Evolutionary conservation across 2,329 filamentous ascomycete genomes (phyloP).

Genomic region (Bipolaris gigantea): DNA sequence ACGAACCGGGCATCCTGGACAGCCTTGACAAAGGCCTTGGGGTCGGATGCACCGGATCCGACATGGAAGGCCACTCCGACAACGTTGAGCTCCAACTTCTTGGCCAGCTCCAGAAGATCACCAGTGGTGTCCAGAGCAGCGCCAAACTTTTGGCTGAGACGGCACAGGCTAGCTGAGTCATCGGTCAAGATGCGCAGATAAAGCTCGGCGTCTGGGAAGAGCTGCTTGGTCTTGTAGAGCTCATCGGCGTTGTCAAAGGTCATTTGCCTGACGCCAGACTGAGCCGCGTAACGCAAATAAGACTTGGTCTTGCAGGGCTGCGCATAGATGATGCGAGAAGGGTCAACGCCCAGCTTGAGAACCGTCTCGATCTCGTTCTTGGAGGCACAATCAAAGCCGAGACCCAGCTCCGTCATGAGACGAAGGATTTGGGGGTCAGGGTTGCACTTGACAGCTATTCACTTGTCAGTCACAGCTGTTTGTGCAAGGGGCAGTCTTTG

Average conservation of each 20-base stretch:
- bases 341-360: conserved; percentile 77
- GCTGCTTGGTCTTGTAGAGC: conserved; percentile 94
- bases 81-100: conserved; percentile 81
- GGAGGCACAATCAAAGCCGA: conserved; percentile 97
- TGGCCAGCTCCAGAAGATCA: conserved; percentile 76
- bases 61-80: conserved; percentile 98
- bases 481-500: neutral
- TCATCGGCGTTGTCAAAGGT: conserved; percentile 99
- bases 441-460: conserved; percentile 94
- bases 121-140: conserved; percentile 82
- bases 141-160: conserved; percentile 95
- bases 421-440: conserved; percentile 86
- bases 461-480: conserved; percentile 26
- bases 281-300: conserved; percentile 87
- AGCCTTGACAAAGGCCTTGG: conserved; percentile 86
- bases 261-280: conserved; percentile 91
- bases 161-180: conserved; percentile 91
- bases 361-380: conserved; percentile 96
- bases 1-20: conserved; percentile 86
- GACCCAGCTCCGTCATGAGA: conserved; percentile 84
- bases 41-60: conserved; percentile 92
- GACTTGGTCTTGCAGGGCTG: conserved; percentile 99
- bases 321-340: conserved; percentile 94
- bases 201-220: conserved; percentile 86
- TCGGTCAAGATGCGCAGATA: conserved; percentile 95